Evolutionary conservation across 2,329 filamentous ascomycete genomes (phyloP).

Genomic region (Stagonosporopsis rhizophila): DNA sequence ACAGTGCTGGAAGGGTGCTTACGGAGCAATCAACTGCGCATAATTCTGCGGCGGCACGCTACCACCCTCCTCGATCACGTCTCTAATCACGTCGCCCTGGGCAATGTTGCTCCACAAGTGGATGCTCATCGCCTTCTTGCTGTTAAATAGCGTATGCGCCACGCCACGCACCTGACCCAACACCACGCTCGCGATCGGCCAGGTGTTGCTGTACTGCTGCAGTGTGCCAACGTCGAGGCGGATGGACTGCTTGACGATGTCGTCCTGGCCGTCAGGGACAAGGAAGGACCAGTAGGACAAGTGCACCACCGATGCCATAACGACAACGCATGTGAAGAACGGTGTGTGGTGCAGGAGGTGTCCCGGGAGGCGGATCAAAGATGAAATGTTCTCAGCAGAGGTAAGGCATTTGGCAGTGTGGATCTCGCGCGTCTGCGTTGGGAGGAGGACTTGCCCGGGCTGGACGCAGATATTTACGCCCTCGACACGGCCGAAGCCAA

Average conservation of each 20-base stretch:
- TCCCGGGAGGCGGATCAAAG: conserved; percentile 75
- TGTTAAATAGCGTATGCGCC: conserved; percentile 72
- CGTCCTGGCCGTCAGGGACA: conserved; percentile 62
- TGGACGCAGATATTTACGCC: conserved; percentile 69
- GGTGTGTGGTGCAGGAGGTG: conserved; percentile 72
- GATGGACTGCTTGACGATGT: conserved; percentile 75
- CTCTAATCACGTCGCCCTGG: conserved; percentile 44
- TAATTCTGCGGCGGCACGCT: conserved; percentile 45
- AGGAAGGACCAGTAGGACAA: conserved; percentile 74
- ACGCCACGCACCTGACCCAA: conserved; percentile 77
- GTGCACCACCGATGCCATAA: conserved; percentile 50
- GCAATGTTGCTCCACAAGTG: conserved; percentile 49
- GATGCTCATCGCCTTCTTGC: conserved; percentile 51
- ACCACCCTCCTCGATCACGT: conserved; percentile 44
- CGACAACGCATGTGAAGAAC: conserved; percentile 51
- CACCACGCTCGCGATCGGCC: conserved; percentile 74
- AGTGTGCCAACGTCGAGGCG: conserved; percentile 80
- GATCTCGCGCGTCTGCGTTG: conserved; percentile 59
- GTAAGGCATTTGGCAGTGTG: conserved; percentile 83
- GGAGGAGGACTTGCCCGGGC: conserved; percentile 59
- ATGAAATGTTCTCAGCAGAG: conserved; percentile 78
- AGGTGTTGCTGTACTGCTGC: conserved; percentile 70
- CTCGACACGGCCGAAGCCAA: conserved; percentile 47
- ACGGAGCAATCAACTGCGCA: conserved; percentile 46
- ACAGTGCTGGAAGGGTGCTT: conserved; percentile 26